Evolutionary conservation across 208 protist species (phyloP).

Genomic region (Polymyxa betae): DNA sequence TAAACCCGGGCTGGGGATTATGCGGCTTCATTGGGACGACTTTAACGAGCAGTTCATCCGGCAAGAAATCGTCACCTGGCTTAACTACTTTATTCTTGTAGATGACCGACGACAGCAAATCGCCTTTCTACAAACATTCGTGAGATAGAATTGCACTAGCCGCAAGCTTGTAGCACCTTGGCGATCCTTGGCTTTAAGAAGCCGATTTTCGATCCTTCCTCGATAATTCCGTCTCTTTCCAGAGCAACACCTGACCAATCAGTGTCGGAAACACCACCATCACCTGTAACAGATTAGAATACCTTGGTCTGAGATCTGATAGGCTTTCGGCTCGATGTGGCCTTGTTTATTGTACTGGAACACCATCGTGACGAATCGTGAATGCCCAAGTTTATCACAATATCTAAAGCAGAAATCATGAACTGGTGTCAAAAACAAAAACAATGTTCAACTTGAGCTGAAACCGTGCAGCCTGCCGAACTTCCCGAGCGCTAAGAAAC

Average conservation of each 20-base stretch:
- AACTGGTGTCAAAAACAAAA: too few species aligned
- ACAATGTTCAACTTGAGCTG: conserved; percentile 1
- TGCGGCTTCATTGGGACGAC: conserved; percentile 7
- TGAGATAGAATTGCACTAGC: neutral
- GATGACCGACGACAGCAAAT: conserved; percentile 19
- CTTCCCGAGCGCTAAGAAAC: conserved; percentile 10
- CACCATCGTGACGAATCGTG: conserved; percentile 47
- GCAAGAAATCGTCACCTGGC: conserved; percentile 31
- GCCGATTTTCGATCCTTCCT: conserved; percentile 17
- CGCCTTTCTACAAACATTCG: neutral
- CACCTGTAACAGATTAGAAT: neutral
- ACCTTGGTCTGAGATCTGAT: conserved; percentile 44
- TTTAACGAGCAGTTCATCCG: conserved; percentile 43
- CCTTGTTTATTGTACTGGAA: conserved; percentile 34
- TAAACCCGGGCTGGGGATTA: conserved; percentile 42
- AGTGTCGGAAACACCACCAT: neutral
- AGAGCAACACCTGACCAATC: neutral
- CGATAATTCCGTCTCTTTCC: conserved; percentile 19
- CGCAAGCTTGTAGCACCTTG: neutral
- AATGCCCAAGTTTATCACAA: conserved; percentile 24
- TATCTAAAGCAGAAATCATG: neutral
- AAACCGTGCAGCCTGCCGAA: conserved; percentile 38
- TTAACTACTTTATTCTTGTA: conserved; percentile 16
- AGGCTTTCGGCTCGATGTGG: conserved; percentile 39
- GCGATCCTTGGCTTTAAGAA: neutral